A percentile compares a stretch with the other conserved stretches of the same genome.
Evolutionary conservation across 2,329 filamentous ascomycete species (phyloP).

Genomic region (Sporothrix phasma): DNA sequence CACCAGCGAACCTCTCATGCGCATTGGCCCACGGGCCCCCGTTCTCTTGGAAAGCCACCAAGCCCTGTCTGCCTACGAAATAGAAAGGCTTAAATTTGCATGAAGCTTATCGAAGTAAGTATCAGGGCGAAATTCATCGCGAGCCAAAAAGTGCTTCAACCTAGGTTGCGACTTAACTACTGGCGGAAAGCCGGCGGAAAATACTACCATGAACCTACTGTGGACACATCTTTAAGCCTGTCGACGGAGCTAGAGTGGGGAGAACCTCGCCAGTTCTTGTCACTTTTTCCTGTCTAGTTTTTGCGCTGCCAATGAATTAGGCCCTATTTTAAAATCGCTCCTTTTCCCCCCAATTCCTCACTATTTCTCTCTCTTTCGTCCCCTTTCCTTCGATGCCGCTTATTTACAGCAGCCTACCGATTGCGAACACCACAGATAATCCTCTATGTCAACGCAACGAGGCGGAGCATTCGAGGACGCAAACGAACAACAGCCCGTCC

Average conservation of each 20-base stretch:
- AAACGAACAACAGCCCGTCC: background rate
- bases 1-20: constrained; percentile 7
- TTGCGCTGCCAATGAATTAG: background rate
- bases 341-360: background rate
- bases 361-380: background rate
- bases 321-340: background rate
- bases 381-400: constrained; percentile 4
- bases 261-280: background rate
- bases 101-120: too few species aligned
- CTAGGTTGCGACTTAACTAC: background rate
- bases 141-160: background rate
- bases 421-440: background rate
- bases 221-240: constrained; percentile 2
- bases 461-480: background rate
- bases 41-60: background rate
- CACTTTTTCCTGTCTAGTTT: background rate
- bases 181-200: too few species aligned
- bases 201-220: background rate
- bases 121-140: background rate
- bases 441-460: background rate
- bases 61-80: constrained; percentile 1
- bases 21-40: constrained; percentile 3
- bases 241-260: background rate
- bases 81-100: too few species aligned
- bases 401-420: background rate